phyloP scores from a whole-genome alignment of 257 asterid genomes.

The Jacaranda copaia region DNA sequence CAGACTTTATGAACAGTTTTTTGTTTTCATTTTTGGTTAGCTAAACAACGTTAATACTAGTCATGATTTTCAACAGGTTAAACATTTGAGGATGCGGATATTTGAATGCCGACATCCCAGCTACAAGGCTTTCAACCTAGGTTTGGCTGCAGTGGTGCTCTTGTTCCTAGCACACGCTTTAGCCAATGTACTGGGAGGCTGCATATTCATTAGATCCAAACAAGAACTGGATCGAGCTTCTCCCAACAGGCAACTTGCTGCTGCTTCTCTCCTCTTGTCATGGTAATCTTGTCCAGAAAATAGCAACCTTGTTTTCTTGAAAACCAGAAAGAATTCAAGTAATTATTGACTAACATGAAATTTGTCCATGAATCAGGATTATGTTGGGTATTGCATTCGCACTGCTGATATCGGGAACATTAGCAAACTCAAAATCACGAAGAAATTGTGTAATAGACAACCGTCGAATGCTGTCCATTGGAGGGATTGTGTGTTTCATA shows the following conservation, averaged over 20 bases:
- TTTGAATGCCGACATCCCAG: slow-evolving; percentile 69
- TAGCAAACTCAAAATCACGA: slow-evolving; percentile 48
- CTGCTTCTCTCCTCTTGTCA: slow-evolving; percentile 54
- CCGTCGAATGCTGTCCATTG: slow-evolving; percentile 44
- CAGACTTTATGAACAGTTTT: neutral
- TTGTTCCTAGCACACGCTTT: slow-evolving; percentile 53
- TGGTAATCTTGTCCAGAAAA: slow-evolving; percentile 45
- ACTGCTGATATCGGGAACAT: slow-evolving; percentile 46
- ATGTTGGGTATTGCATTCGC: slow-evolving; percentile 41
- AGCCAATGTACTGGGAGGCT: slow-evolving; percentile 54
- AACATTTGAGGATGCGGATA: slow-evolving; percentile 49
- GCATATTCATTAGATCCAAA: slow-evolving; percentile 57
- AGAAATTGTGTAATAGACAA: slow-evolving; percentile 49
- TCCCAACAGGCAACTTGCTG: slow-evolving; percentile 56
- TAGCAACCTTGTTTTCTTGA: too few species aligned
- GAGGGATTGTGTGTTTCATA: slow-evolving; percentile 52
- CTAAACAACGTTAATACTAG: neutral
- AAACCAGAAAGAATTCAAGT: too few species aligned
- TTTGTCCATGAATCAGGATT: slow-evolving; percentile 35
- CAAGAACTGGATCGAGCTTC: slow-evolving; percentile 57
- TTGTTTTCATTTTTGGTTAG: neutral
- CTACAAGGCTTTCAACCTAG: slow-evolving; percentile 61
- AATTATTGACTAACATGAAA: neutral
- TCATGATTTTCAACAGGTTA: slow-evolving; percentile 37
- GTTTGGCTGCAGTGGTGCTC: slow-evolving; percentile 54